phyloP scores from a whole-genome alignment of 306 rosid species.

The Trichosanthes truncata region DNA sequence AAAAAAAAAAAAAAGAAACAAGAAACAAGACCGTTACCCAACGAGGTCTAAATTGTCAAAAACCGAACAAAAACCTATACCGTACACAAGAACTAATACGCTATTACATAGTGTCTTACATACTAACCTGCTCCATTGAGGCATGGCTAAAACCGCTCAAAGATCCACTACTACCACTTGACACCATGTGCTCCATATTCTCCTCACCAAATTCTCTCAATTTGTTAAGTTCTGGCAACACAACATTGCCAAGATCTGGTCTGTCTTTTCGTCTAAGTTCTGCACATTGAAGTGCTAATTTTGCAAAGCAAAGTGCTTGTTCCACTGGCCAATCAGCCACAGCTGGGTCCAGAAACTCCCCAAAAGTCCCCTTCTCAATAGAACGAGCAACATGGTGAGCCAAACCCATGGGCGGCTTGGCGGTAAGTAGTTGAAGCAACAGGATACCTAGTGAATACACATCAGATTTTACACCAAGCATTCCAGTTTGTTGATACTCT shows the following conservation, averaged over 20 bases:
- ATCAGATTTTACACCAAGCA: conserved; percentile 90
- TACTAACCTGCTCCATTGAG: conserved; percentile 43
- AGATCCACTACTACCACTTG: conserved; percentile 3
- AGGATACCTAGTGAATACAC: conserved; percentile 83
- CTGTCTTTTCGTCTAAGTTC: conserved; percentile 87
- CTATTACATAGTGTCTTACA: neutral
- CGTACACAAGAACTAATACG: neutral
- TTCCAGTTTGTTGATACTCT: conserved; percentile 90
- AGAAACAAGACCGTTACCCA: neutral
- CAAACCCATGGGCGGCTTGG: conserved; percentile 73
- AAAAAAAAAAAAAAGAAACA: neutral
- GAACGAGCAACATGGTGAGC: conserved; percentile 39
- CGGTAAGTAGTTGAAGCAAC: conserved; percentile 63
- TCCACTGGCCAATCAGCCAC: conserved; percentile 64
- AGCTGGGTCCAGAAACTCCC: conserved; percentile 48
- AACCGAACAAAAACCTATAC: neutral
- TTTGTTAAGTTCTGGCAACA: conserved; percentile 48
- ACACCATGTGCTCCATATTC: conserved; percentile 14
- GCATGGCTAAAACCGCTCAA: conserved; percentile 16
- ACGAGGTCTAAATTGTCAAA: neutral
- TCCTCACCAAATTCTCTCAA: conserved; percentile 54
- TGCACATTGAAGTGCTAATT: conserved; percentile 52
- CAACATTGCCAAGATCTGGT: conserved; percentile 52
- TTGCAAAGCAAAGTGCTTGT: conserved; percentile 44
- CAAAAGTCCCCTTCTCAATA: conserved; percentile 39